Evolutionary conservation across 2,329 filamentous ascomycete genomes (phyloP).

Genomic region (Lachnellula cervina): DNA sequence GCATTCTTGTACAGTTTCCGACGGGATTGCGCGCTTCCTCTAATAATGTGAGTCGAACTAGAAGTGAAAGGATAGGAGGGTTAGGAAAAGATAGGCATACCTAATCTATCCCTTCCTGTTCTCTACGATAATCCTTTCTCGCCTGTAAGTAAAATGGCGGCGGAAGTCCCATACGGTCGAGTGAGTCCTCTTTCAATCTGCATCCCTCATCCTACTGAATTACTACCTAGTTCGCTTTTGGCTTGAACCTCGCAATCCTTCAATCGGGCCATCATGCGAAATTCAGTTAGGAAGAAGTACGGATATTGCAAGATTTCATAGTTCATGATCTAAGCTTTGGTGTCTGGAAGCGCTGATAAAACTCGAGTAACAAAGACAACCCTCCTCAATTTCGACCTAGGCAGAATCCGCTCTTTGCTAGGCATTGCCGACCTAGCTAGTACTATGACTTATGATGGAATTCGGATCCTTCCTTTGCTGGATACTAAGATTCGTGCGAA

Average conservation of each 20-base stretch:
- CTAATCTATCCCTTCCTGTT: background rate
- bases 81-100: background rate
- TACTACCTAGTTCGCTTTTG: background rate
- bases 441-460: background rate
- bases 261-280: background rate
- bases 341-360: background rate
- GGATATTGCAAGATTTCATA: background rate
- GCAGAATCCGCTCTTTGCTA: background rate
- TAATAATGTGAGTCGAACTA: background rate
- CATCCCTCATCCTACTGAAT: background rate
- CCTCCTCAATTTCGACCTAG: background rate
- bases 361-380: background rate
- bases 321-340: background rate
- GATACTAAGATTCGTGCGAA: background rate
- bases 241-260: background rate
- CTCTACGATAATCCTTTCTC: background rate
- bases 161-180: background rate
- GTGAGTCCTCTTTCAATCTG: background rate
- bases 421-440: background rate
- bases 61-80: background rate
- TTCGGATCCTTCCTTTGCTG: background rate
- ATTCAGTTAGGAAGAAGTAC: background rate
- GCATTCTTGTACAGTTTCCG: no score
- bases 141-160: background rate
- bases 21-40: background rate